Conservation (phyloP, 2,329 filamentous ascomycete genomes). For the Calonectria montana region DNA sequence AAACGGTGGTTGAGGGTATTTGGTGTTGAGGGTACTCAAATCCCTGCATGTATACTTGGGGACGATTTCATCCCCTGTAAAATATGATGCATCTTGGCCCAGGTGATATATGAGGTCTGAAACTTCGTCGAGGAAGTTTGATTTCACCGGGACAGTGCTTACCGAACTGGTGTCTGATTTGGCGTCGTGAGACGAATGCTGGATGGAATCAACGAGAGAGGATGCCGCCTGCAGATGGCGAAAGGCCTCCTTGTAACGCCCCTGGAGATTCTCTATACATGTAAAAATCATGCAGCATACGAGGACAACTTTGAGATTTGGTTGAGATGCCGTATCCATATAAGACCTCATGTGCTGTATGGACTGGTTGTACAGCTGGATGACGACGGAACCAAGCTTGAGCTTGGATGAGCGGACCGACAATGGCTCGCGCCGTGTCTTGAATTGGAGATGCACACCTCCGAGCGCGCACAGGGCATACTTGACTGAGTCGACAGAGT, state of each 20-base stretch:
- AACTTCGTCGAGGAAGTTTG: background rate
- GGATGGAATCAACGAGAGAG: background rate
- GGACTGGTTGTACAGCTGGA: constrained; percentile 8
- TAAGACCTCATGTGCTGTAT: constrained; percentile 3
- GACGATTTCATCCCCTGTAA: background rate
- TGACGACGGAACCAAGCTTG: background rate
- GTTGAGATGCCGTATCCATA: background rate
- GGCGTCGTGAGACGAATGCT: background rate
- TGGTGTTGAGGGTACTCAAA: background rate
- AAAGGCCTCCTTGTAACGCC: background rate
- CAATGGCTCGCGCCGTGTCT: background rate
- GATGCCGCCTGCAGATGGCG: constrained; percentile 1
- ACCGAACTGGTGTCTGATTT: background rate
- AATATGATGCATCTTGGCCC: background rate
- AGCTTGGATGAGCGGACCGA: background rate
- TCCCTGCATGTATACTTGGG: background rate
- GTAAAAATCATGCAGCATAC: constrained; percentile 2
- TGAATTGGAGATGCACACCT: constrained; percentile 1
- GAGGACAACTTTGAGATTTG: constrained; percentile 2
- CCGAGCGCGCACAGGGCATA: constrained; percentile 11
- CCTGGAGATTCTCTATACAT: constrained; percentile 7
- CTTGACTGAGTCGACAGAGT: background rate
- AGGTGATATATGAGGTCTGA: background rate
- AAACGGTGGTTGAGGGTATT: background rate
- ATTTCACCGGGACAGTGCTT: background rate